Base-by-base conservation (phyloP, 208 protist genomes). In the Lotmaria passim region DNA sequence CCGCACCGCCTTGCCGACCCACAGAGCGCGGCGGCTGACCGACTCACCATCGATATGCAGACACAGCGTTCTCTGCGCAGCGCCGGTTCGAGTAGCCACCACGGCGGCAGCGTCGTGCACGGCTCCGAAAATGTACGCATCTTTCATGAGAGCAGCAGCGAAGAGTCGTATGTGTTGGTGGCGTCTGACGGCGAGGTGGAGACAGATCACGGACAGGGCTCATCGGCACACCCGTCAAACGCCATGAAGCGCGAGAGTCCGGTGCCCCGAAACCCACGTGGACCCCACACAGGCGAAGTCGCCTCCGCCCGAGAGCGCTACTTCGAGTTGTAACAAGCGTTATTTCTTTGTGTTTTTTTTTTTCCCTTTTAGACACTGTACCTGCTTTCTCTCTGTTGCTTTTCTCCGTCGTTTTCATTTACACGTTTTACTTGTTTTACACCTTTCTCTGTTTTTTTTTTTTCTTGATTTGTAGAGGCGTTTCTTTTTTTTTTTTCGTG, bases 101-200 rank as follows among this genome's bases (percentile, higher is more conserved):
- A 58, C 61, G 46, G 43, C 33, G 58, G 46, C 48, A 34, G 48
- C 48, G 30, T 73, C 33, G 34, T 64, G 31, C 30, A 58, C 24
- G 46, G 15, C 30, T 28, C 51, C 23, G 21, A 56, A 23, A 41
- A 59, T 7, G 46, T 43, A 24, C 41, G 39, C 8, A 30, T 46
- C 39, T 69, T 31, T 33, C 71, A 67, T 43, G 71, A 71, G 24
- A 77, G 57, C 48, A 77, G 63, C 64, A 77, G 71, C 63, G 71
- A 77, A 41, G 63, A 70, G 30, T 77, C 71, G 19, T 66, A 67
- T 57, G 61, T 77, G 46, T 36, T 70, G 41, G 71, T 77, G 63
- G 31, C 63, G 12, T 77, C 71, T 14, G 71, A 77, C 41, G 71
- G 41, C 46, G 71, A 77, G 48, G 30, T 24, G 0, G 41, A 61